Conservation (phyloP, 2,329 filamentous ascomycete species). For the Xylariales sp. region DNA sequence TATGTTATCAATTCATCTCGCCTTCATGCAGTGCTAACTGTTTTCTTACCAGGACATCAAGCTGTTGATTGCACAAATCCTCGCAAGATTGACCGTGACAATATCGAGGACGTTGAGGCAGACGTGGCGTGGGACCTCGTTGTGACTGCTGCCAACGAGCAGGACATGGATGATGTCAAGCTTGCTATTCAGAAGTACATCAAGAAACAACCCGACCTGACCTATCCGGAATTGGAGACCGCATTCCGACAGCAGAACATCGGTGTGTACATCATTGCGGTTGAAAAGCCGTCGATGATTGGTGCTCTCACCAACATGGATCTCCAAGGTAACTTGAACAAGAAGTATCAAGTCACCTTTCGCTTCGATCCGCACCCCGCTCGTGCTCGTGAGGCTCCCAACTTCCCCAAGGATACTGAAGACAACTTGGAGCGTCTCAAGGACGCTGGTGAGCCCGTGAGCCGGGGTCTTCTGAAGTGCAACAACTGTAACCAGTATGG, state of each 20-base stretch:
- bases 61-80: slow-evolving; percentile 53
- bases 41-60: slow-evolving; percentile 43
- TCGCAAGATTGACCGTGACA: slow-evolving; percentile 51
- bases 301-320: slow-evolving; percentile 66
- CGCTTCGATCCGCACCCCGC: slow-evolving; percentile 54
- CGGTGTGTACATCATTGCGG: slow-evolving; percentile 56
- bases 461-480: slow-evolving; percentile 56
- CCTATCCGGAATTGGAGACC: slow-evolving; percentile 56
- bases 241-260: slow-evolving; percentile 52
- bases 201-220: slow-evolving; percentile 54
- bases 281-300: slow-evolving; percentile 50
- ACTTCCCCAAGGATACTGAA: slow-evolving; percentile 53
- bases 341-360: slow-evolving; percentile 60
- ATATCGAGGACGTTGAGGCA: slow-evolving; percentile 41
- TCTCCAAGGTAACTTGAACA: slow-evolving; percentile 61
- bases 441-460: slow-evolving; percentile 60
- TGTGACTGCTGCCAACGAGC: slow-evolving; percentile 43
- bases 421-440: slow-evolving; percentile 62
- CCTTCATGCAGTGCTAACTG: slow-evolving; percentile 10
- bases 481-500: slow-evolving; percentile 60
- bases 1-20: slow-evolving; percentile 23
- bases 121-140: slow-evolving; percentile 58
- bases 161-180: slow-evolving; percentile 61
- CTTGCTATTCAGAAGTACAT: slow-evolving; percentile 55
- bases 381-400: slow-evolving; percentile 52